Conservation (phyloP, 768 basidiomycete species). For the Hortiboletus campestris region DNA sequence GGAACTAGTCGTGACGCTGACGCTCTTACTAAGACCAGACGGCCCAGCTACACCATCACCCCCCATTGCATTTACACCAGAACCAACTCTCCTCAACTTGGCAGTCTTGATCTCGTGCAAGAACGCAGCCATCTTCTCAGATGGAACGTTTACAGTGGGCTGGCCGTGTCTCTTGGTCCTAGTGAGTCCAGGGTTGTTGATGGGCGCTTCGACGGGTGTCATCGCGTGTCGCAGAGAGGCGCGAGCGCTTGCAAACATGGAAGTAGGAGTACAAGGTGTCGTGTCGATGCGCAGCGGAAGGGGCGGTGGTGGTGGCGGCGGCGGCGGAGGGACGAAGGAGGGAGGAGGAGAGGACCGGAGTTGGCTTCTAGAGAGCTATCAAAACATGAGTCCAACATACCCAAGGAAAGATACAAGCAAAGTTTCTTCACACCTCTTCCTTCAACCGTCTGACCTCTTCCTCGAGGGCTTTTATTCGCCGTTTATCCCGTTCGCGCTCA, state of each 20-base stretch:
- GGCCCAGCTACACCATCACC: constrained; percentile 25
- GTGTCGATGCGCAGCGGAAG: constrained; percentile 33
- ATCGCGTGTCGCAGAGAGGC: constrained; percentile 59
- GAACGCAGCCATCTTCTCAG: constrained; percentile 84
- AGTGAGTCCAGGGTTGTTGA: constrained; percentile 43
- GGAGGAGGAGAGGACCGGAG: constrained; percentile 13
- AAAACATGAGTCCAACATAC: not conserved
- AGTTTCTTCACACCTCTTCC: constrained; percentile 45
- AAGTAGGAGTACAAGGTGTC: constrained; percentile 26
- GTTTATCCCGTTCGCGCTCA: constrained; percentile 58
- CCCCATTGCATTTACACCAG: constrained; percentile 18
- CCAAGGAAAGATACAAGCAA: not conserved
- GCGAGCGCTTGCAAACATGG: constrained; percentile 57
- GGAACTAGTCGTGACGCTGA: constrained; percentile 12
- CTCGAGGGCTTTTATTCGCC: constrained; percentile 60
- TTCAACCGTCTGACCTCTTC: constrained; percentile 60
- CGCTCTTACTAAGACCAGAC: constrained; percentile 31
- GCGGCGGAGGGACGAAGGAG: constrained; percentile 31
- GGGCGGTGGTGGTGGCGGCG: constrained; percentile 34
- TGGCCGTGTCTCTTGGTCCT: constrained; percentile 49
- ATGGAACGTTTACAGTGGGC: constrained; percentile 69
- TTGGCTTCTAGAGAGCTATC: constrained; percentile 47
- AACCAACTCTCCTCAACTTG: constrained; percentile 56
- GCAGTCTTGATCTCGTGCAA: constrained; percentile 78
- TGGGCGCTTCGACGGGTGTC: constrained; percentile 63